Evolutionary conservation across 1,139 yeast species (phyloP), one percentile per base, ranked within the genome.

Genomic region (Candida dubliniensis): DNA sequence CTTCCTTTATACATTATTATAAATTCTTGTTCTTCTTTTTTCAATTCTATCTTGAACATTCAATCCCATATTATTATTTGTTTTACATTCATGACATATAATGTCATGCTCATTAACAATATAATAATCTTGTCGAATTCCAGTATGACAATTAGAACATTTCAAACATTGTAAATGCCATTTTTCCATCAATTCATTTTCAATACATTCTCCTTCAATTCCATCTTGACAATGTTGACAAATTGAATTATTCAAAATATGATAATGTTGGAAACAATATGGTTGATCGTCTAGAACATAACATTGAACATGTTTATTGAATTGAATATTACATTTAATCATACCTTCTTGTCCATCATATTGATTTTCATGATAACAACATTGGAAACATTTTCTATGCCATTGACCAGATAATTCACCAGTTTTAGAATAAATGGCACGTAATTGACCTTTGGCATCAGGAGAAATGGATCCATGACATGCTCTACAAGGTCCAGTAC

Each of bases 181-280:
- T 49, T 84, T 76, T 56, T 83, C 87, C 40, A 66, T 61, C 38
- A 79, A 63, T 57, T 84, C 91, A 56, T 82, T 87, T 59, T 88
- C 96, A 42, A 91, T 74, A 62, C 98, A 93, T 58, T 81, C 82
- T 11, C 99, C 99, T 63, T 93, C 97, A 43, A 93, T 88, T 14
- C 96, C 96, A 4, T 58, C 58, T 8, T 76, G 70, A 63, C 99
- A 93, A 12, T 72, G 66, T 43, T 74, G 73, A 66, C 99, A 93
- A 13, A 87, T 63, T 1, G 96, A 84, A 44, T 82, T 79, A 63
- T 91, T 91, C 45, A 79, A 71, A 46, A 71, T 68, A 61, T 93
- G 98, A 67, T 87, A 93, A 67, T 95, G 96, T 34, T 66, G 64
- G 53, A 80, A 79, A 69, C 99, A 93, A 63, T 82, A 88, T 11